Percentiles rank a stretch among this genome's conserved stretches.
These are phyloP conservation scores for Agrocybe pediades DNA, from an alignment of 768 basidiomycete genomes.

Conservation along the genomic window DNA sequence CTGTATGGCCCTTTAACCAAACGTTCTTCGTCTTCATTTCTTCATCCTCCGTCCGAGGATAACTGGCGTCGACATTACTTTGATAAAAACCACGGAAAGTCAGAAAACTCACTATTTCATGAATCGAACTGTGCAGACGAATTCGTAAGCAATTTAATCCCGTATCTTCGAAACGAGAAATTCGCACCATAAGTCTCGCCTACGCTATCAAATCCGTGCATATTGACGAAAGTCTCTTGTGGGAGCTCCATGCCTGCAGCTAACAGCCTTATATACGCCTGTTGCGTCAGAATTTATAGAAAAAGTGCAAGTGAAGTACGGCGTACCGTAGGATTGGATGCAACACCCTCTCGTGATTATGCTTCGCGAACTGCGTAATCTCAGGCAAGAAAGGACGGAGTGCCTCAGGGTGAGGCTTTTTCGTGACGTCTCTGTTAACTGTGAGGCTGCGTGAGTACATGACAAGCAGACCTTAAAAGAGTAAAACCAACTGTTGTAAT, in stretches of 20 bases:
- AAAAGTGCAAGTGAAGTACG: neutral
- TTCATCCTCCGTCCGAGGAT: constrained; percentile 50
- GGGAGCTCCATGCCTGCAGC: constrained; percentile 56
- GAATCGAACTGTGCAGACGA: constrained; percentile 51
- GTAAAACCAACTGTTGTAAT: constrained; percentile 54
- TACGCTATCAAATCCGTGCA: constrained; percentile 42
- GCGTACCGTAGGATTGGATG: constrained; percentile 46
- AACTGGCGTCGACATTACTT: constrained; percentile 38
- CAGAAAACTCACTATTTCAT: constrained; percentile 60
- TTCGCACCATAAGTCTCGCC: constrained; percentile 44
- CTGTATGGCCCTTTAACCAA: constrained; percentile 64
- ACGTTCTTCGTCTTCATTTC: constrained; percentile 53
- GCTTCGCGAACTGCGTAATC: constrained; percentile 47
- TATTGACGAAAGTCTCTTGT: constrained; percentile 51
- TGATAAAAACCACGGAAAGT: too few species aligned
- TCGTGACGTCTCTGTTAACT: constrained; percentile 55
- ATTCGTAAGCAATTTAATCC: neutral
- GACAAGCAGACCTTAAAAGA: neutral
- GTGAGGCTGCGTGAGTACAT: neutral
- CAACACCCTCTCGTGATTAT: constrained; percentile 55
- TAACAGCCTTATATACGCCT: constrained; percentile 39
- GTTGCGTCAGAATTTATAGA: neutral
- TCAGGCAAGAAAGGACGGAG: constrained; percentile 55
- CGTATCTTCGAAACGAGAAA: neutral
- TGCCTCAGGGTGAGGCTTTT: constrained; percentile 48